Evolutionary conservation across 2,329 filamentous ascomycete species (phyloP), one percentile per base, ranked within the genome.

Genomic region (Ophiocordyceps camponoti-rufipedis): DNA sequence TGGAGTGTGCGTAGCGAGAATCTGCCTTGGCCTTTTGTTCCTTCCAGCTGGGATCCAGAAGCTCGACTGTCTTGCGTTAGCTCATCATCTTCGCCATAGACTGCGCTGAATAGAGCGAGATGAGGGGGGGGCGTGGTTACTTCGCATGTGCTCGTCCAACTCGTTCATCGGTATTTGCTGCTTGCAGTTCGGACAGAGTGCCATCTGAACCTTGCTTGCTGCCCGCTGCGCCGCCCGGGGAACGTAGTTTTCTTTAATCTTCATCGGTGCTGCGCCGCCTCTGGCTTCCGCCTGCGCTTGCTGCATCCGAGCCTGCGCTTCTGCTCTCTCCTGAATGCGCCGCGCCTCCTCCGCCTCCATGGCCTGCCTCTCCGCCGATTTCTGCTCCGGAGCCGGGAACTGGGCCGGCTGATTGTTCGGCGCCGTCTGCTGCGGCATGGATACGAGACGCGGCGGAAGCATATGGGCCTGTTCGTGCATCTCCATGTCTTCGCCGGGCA

Each of bases 1-100:
- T 95, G 10, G 87, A 93, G 0, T 84, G 88, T 1, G 85, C 77
- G 51, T 82, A 85, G 50, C 89, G 81, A 12, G 83, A 78, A 42
- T 94, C 86, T 14, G 85, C 79, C 60, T 94, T 94, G 47, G 85
- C 83, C 53, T 87, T 86, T 60, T 96, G 88, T 59, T 95, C 88
- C 60, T 94, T 94, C 88, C 89, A 96, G 48, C 83, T 77, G 1
- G 89, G 89, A 59, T 96, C 89, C 48, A 95, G 74, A 42, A 95
- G 73, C 64, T 96, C 89, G 58, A 96, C 83, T 82, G 40, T 66
- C 14, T 5, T 28, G 29, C n/a, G 53, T 70, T 61, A 72, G 62
- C 50, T 48, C 23, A 23, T 23, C 23, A 23, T 23, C 23, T 5
- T 23, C 23, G 23, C 23, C 3, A 23, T 5, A 23, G 23, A 23